These are phyloP conservation scores for Parachaetomium inaequale DNA, from an alignment of 495 filamentous ascomycete genomes.

Conservation along the genomic window DNA sequence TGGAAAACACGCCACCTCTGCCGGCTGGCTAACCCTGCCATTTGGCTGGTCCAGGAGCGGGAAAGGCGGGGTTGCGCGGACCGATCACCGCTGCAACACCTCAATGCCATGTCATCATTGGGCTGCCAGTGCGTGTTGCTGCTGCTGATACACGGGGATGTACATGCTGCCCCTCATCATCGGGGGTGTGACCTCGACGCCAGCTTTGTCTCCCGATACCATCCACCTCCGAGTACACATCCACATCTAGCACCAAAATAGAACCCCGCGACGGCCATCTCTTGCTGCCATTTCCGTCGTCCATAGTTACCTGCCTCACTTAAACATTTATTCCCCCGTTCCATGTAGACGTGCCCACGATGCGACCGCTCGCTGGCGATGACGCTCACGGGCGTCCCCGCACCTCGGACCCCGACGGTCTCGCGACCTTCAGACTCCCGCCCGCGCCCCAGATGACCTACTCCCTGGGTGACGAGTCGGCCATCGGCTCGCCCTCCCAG, in stretches of 20 bases:
- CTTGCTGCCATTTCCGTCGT: not conserved
- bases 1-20: not conserved
- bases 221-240: not conserved
- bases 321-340: conserved; percentile 2
- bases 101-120: conserved; percentile 20
- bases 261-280: not conserved
- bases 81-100: conserved; percentile 10
- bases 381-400: conserved; percentile 30
- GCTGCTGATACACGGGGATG: not conserved
- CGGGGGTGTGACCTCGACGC: not conserved
- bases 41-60: not conserved
- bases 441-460: conserved; percentile 51
- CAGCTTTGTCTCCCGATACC: not conserved
- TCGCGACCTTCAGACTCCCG: conserved; percentile 27
- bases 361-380: conserved; percentile 29
- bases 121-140: not conserved
- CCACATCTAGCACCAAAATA: not conserved
- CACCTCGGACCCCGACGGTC: conserved; percentile 27
- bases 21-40: not conserved
- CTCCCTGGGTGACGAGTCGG: conserved; percentile 53
- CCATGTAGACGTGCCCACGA: conserved; percentile 12
- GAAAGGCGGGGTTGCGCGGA: conserved; percentile 13
- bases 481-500: conserved; percentile 42
- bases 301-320: not conserved
- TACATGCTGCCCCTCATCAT: not conserved